These are phyloP conservation scores for Chenopodium suecicum DNA, from an alignment of 148 eudicot genomes.

Conservation along the genomic window DNA sequence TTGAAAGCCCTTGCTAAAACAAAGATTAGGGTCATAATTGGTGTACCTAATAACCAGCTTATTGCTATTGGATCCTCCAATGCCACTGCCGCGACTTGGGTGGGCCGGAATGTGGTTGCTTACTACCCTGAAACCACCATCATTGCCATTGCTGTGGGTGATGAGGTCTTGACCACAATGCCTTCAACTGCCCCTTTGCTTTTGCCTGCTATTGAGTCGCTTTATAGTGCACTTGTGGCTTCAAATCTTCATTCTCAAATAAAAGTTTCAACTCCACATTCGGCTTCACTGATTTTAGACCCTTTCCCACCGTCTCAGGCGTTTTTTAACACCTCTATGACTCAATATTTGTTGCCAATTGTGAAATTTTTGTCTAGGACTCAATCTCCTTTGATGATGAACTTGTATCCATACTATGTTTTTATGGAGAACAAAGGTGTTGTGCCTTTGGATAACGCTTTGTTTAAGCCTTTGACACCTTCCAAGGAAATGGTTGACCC, in stretches of 20 bases:
- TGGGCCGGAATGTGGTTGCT: constrained; percentile 62
- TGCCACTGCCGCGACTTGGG: constrained; percentile 82
- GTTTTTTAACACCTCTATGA: constrained; percentile 67
- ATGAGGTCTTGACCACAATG: constrained; percentile 73
- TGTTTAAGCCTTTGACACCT: constrained; percentile 88
- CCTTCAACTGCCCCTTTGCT: constrained; percentile 71
- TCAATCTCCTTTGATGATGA: constrained; percentile 83
- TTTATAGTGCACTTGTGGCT: constrained; percentile 71
- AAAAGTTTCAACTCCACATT: constrained; percentile 79
- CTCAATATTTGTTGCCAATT: constrained; percentile 48
- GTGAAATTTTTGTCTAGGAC: constrained; percentile 73
- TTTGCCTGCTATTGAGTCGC: constrained; percentile 72
- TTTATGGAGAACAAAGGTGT: constrained; percentile 94
- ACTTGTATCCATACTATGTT: constrained; percentile 88
- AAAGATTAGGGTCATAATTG: constrained; percentile 70
- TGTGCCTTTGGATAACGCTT: constrained; percentile 77
- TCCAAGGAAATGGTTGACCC: constrained; percentile 98
- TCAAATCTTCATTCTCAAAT: constrained; percentile 56
- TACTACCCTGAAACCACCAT: constrained; percentile 70
- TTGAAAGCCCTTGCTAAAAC: constrained; percentile 71
- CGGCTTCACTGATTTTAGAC: constrained; percentile 71
- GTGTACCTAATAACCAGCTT: constrained; percentile 86
- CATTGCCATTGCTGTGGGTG: constrained; percentile 80
- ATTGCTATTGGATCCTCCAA: constrained; percentile 80
- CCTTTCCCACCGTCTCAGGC: constrained; percentile 97